A percentile compares a stretch with the other conserved stretches of the same genome.
Conservation (phyloP, 805 yeast genomes). For the Yarrowia osloensis region DNA sequence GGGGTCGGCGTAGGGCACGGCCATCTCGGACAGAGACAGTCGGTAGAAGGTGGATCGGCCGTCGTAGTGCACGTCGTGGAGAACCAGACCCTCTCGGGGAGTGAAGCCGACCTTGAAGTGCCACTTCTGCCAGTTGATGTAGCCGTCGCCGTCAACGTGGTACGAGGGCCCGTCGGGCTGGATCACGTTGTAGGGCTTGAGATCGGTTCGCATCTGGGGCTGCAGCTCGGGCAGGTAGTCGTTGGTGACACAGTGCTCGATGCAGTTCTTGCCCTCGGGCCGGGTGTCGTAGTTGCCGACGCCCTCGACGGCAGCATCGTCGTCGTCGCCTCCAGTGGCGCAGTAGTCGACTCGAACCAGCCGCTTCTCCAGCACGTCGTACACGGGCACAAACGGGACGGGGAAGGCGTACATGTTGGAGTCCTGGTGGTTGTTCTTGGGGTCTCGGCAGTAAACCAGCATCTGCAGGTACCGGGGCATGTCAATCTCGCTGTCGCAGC, state of each 20-base stretch:
- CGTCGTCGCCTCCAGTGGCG: slow-evolving; percentile 71
- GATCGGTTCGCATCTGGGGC: slow-evolving; percentile 48
- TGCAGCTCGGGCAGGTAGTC: slow-evolving; percentile 45
- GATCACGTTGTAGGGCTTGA: slow-evolving; percentile 75
- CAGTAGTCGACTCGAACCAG: slow-evolving; percentile 73
- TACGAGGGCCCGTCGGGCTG: slow-evolving; percentile 86
- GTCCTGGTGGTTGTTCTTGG: slow-evolving; percentile 47
- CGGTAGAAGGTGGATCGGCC: slow-evolving; percentile 77
- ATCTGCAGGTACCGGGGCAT: slow-evolving; percentile 54
- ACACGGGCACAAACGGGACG: slow-evolving; percentile 73
- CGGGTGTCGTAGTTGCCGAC: slow-evolving; percentile 45
- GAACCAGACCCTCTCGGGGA: slow-evolving; percentile 76
- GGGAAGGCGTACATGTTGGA: slow-evolving; percentile 58
- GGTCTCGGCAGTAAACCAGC: slow-evolving; percentile 75
- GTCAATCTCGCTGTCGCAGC: slow-evolving; percentile 60
- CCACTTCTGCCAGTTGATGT: slow-evolving; percentile 82
- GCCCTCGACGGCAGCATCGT: slow-evolving; percentile 51
- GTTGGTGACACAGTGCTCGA: slow-evolving; percentile 70
- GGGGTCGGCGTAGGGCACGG: slow-evolving; percentile 86
- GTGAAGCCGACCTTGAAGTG: slow-evolving; percentile 69
- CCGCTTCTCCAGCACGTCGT: slow-evolving; percentile 60
- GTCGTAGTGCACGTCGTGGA: slow-evolving; percentile 71
- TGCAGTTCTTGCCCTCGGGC: slow-evolving; percentile 61
- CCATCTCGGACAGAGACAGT: slow-evolving; percentile 76
- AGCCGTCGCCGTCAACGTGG: slow-evolving; percentile 51